phyloP scores from a whole-genome alignment of 2,329 filamentous ascomycete genomes.

The Monilinia polystroma region DNA sequence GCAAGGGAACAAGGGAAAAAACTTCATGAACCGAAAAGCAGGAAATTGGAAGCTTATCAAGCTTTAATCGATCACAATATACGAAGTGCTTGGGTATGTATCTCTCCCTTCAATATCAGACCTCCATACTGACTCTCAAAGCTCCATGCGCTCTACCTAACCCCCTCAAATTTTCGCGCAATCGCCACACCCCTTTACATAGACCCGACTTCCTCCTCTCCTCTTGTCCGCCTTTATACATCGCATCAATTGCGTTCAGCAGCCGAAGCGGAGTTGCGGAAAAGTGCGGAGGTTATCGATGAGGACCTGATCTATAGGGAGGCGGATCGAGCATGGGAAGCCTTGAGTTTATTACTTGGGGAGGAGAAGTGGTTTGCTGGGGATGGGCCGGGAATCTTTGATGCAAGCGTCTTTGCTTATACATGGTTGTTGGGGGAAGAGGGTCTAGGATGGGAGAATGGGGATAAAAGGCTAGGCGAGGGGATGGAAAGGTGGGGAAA shows the following conservation, averaged over 20 bases:
- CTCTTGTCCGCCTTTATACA: conserved; percentile 62
- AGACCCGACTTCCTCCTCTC: conserved; percentile 58
- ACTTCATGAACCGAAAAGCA: conserved; percentile 50
- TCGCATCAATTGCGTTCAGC: conserved; percentile 67
- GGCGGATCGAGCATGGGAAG: conserved; percentile 61
- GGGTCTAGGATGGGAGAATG: conserved; percentile 57
- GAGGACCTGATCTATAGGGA: conserved; percentile 57
- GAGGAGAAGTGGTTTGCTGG: conserved; percentile 56
- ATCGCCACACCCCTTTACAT: conserved; percentile 75
- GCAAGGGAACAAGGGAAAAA: conserved; percentile 51
- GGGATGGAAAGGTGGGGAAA: conserved; percentile 57
- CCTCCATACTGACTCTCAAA: conserved; percentile 35
- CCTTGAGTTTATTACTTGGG: conserved; percentile 59
- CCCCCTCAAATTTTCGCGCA: conserved; percentile 59
- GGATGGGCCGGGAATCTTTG: conserved; percentile 67
- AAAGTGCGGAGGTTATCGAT: conserved; percentile 57
- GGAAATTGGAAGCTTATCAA: conserved; percentile 66
- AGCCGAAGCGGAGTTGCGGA: conserved; percentile 71
- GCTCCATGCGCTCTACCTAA: conserved; percentile 81
- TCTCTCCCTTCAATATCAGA: conserved; percentile 7
- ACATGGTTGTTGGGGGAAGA: conserved; percentile 75
- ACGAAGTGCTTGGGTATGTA: conserved; percentile 77
- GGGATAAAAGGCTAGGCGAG: conserved; percentile 50
- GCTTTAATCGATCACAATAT: conserved; percentile 74
- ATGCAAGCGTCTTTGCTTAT: conserved; percentile 88